Evolutionary conservation across 305 asterid genomes (phyloP), one percentile per base, ranked within the genome.

Genomic region (Rubia tinctorum): DNA sequence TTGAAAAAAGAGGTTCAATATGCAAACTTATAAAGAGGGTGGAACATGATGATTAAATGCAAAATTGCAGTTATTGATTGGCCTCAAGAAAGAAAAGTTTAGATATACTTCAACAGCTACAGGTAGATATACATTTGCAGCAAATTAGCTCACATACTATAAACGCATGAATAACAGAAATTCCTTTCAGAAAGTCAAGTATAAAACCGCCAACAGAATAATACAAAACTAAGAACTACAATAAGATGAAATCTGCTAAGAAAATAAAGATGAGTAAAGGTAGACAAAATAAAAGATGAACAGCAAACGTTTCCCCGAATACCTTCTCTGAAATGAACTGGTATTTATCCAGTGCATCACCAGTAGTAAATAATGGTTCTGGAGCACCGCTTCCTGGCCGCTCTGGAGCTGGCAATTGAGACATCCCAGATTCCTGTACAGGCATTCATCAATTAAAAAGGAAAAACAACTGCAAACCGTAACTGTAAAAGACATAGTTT

Each of bases 261-360:
- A 42, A 71, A 43, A 37, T 34, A 40, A 64, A 68, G 49, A 39
- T 8, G 20, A 8, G 69, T 67, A 34, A 40, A 73, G 51, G 59
- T 71, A 55, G 64, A 5, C 15, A 66, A 61, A 69, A 73, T 12
- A 69, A 42, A 10, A 59, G 13, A 59, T 8, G 2, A n/a, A 7
- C 2, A 20, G 27, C n/a, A 56, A 9, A 56, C 8, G 15, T 4
- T 27, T 2, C 63, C 43, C 44, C 40, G 39, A 47, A 76, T 42
- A 96, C 99, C 97, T 96, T 96, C 86, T 96, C 99, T 23, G 97
- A 89, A 68, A 96, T 84, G 71, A 80, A 74, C 86, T 90, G 97
- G 85, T 91, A 96, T 83, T 90, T 88, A 55, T 91, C 97, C 87
- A 96, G 80, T 40, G 97, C 97, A 75, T 96, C 97, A 69, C 97